Percentiles rank a stretch among this genome's conserved stretches.
Conservation (phyloP, 2,329 filamentous ascomycete genomes). For the Aspergillus novofumigatus region DNA sequence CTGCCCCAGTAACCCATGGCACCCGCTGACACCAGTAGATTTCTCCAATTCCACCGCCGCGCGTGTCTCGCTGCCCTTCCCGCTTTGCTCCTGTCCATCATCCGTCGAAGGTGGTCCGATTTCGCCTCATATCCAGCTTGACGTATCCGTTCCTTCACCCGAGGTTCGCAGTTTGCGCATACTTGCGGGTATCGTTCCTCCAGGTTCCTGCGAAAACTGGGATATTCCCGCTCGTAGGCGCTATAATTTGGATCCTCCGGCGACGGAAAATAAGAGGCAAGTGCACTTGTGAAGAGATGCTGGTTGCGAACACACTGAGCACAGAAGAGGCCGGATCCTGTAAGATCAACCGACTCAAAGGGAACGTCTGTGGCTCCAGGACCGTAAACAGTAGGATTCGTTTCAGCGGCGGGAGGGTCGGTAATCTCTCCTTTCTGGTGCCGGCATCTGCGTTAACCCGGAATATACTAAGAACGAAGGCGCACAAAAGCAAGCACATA, state of each 20-base stretch:
- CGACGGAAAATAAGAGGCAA: conserved; percentile 74
- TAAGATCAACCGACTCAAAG: conserved; percentile 26
- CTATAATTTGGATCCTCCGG: conserved; percentile 63
- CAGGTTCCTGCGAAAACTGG: conserved; percentile 65
- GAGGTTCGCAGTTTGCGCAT: conserved; percentile 73
- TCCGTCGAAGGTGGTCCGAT: conserved; percentile 71
- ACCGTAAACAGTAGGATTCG: conserved; percentile 35
- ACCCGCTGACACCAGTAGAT: conserved; percentile 40
- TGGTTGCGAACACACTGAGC: conserved; percentile 83
- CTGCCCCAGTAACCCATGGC: conserved; percentile 42
- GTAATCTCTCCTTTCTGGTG: conserved; percentile 77
- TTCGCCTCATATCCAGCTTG: conserved; percentile 75
- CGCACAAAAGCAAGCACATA: conserved; percentile 37
- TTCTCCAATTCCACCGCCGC: conserved; percentile 41
- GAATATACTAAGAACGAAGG: conserved; percentile 1
- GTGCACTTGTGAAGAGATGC: conserved; percentile 67
- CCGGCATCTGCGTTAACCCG: conserved; percentile 17
- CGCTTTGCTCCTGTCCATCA: conserved; percentile 61
- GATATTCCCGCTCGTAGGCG: conserved; percentile 64
- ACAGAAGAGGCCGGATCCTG: conserved; percentile 58
- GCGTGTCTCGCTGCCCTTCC: conserved; percentile 29
- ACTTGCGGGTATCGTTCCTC: conserved; percentile 86
- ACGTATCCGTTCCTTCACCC: conserved; percentile 65
- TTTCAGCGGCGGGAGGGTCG: conserved; percentile 69
- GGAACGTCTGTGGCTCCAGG: conserved; percentile 46